Percentiles rank a stretch among this genome's conserved stretches.
phyloP scores from a whole-genome alignment of 1,284 basidiomycete genomes.

The Pyrrhoderma noxium region DNA sequence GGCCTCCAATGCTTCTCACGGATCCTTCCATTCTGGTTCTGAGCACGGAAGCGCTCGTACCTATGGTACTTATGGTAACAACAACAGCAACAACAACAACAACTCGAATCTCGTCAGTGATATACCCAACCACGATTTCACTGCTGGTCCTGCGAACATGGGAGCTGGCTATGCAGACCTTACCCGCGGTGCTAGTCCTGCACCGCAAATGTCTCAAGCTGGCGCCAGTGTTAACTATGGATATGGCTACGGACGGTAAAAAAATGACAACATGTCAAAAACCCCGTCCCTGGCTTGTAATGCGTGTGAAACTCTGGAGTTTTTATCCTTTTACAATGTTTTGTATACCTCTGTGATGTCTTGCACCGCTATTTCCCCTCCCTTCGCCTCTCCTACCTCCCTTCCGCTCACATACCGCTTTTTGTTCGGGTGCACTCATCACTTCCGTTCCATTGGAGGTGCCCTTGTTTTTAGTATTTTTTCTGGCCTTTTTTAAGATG shows the following conservation, averaged over 20 bases:
- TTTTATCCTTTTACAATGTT: background rate
- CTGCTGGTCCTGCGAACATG: conserved; percentile 49
- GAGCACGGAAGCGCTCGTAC: conserved; percentile 31
- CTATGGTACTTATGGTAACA: conserved; percentile 25
- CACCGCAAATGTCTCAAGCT: conserved; percentile 58
- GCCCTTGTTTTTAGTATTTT: background rate
- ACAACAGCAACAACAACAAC: conserved; percentile 6
- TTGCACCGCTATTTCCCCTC: background rate
- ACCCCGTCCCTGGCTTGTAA: too few species aligned
- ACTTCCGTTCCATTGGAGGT: background rate
- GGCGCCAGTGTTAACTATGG: conserved; percentile 34
- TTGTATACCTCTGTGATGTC: background rate
- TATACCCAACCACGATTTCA: conserved; percentile 77
- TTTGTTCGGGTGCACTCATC: background rate
- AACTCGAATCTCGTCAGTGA: conserved; percentile 25
- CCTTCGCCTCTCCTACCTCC: too few species aligned
- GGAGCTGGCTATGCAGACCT: conserved; percentile 76
- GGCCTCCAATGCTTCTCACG: conserved; percentile 46
- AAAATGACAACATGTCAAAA: too few species aligned
- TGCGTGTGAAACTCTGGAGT: too few species aligned
- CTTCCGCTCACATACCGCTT: too few species aligned
- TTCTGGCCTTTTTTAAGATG: background rate
- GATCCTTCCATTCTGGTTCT: conserved; percentile 61
- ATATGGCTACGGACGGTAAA: conserved; percentile 21
- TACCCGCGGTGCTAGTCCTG: conserved; percentile 56